Conservation (phyloP, 1,139 yeast species). For the Kodamaea arcana region DNA sequence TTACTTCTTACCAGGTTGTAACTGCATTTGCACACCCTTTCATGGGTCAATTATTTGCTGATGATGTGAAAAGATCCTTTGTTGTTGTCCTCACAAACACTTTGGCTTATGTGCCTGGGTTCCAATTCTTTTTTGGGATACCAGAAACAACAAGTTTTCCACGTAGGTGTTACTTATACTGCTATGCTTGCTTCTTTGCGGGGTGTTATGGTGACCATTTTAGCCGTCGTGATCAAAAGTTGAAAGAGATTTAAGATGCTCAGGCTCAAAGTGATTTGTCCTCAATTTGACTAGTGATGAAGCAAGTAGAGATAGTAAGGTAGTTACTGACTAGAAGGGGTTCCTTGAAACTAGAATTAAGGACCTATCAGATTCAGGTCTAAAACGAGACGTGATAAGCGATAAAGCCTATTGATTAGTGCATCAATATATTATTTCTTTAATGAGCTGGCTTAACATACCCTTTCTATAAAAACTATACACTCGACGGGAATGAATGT, state of each 20-base stretch:
- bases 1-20: too few relatives aligned
- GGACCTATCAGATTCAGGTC: too few relatives aligned
- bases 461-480: too few relatives aligned
- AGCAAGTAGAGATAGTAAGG: neutral
- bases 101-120: slow-evolving; percentile 23
- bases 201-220: slow-evolving; percentile 19
- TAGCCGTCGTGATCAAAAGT: slow-evolving; percentile 28
- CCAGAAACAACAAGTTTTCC: slow-evolving; percentile 30
- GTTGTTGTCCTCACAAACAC: slow-evolving; percentile 21
- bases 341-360: too few relatives aligned
- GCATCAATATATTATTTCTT: too few relatives aligned
- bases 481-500: too few relatives aligned
- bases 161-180: slow-evolving; percentile 22
- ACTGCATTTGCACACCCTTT: slow-evolving; percentile 27
- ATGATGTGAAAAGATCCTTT: slow-evolving; percentile 23
- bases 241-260: neutral
- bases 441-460: too few relatives aligned
- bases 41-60: slow-evolving; percentile 17
- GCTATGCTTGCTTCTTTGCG: slow-evolving; percentile 20
- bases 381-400: too few relatives aligned
- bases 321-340: too few relatives aligned
- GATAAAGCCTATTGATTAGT: too few relatives aligned
- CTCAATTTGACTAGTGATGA: neutral
- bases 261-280: too few relatives aligned
- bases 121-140: slow-evolving; percentile 25